phyloP scores from a whole-genome alignment of 768 basidiomycete genomes.

The Pisolithus marmoratus region DNA sequence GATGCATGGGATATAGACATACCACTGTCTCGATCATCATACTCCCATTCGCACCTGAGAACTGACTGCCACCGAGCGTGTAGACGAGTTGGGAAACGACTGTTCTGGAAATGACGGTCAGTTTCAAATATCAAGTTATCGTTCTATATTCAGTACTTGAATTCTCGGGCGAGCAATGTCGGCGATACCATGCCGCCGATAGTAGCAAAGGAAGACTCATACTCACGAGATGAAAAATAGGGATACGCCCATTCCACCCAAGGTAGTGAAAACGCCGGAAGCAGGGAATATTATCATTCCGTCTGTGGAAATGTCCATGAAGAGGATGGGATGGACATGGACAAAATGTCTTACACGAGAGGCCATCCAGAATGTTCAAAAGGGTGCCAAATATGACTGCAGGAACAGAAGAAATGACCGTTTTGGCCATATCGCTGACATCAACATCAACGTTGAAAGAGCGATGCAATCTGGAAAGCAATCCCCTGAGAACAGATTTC shows the following conservation, averaged over 20 bases:
- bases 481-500: too few species aligned
- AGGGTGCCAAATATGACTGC: too few species aligned
- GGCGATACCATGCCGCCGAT: too few species aligned
- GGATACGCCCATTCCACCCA: conserved; percentile 87
- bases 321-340: background rate
- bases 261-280: conserved; percentile 66
- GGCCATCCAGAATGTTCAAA: conserved; percentile 67
- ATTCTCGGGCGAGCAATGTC: too few species aligned
- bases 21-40: conserved; percentile 99
- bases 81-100: conserved; percentile 81
- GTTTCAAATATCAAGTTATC: too few species aligned
- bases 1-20: conserved; percentile 23
- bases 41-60: conserved; percentile 85
- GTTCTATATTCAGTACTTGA: too few species aligned
- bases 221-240: conserved; percentile 88
- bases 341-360: conserved; percentile 61
- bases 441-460: conserved; percentile 69
- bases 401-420: too few species aligned
- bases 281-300: conserved; percentile 97
- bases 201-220: too few species aligned
- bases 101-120: conserved; percentile 36
- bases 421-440: conserved; percentile 37
- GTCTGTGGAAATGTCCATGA: conserved; percentile 37
- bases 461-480: background rate
- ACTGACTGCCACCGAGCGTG: conserved; percentile 80